phyloP scores from a whole-genome alignment of 2,329 filamentous ascomycete genomes.

The Arachnopeziza araneosa region DNA sequence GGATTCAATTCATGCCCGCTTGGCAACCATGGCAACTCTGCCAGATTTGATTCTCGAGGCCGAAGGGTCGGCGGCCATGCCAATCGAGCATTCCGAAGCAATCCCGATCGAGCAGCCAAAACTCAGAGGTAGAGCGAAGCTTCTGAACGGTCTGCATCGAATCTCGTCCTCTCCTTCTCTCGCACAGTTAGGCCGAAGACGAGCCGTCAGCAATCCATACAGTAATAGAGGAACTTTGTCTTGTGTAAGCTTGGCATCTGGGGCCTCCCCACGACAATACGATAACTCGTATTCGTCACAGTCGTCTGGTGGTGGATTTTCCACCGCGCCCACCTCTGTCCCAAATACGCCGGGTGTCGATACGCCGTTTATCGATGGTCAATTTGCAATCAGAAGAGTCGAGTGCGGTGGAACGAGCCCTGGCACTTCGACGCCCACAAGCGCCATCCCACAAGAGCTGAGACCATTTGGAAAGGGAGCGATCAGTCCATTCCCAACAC shows the following conservation, averaged over 20 bases:
- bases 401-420: slow-evolving; percentile 15
- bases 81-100: slow-evolving; percentile 23
- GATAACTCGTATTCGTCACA: slow-evolving; percentile 24
- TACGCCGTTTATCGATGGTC: slow-evolving; percentile 20
- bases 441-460: slow-evolving; percentile 18
- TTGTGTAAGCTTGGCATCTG: slow-evolving; percentile 27
- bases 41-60: slow-evolving; percentile 20
- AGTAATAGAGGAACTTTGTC: slow-evolving; percentile 25
- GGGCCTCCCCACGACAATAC: slow-evolving; percentile 22
- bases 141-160: slow-evolving; percentile 29
- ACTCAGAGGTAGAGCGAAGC: slow-evolving; percentile 27
- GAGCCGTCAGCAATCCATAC: slow-evolving; percentile 29
- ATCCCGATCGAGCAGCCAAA: slow-evolving; percentile 26
- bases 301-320: slow-evolving; percentile 21
- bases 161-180: slow-evolving; percentile 33
- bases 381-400: slow-evolving; percentile 17
- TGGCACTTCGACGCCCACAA: slow-evolving; percentile 19
- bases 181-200: slow-evolving; percentile 24
- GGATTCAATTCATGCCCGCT: background rate
- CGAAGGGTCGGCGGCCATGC: slow-evolving; percentile 7
- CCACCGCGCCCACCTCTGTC: slow-evolving; percentile 28
- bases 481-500: slow-evolving; percentile 12
- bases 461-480: slow-evolving; percentile 18
- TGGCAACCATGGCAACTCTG: slow-evolving; percentile 17
- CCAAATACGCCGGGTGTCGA: slow-evolving; percentile 25